Evolutionary conservation across 1,139 yeast species (phyloP).

Genomic region (Scheffersomyces illinoinensis): DNA sequence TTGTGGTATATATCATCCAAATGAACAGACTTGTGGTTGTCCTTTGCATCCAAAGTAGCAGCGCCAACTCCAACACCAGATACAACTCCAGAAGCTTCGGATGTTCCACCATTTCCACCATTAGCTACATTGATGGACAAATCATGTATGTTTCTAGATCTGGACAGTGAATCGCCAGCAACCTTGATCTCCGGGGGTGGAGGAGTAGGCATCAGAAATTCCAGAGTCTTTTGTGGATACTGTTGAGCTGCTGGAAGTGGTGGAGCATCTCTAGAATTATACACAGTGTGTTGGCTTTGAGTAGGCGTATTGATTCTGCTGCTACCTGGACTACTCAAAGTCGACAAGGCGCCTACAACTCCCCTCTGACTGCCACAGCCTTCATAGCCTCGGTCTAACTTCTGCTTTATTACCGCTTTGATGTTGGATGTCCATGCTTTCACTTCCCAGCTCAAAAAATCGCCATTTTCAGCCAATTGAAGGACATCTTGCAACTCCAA

Average conservation of each 20-base stretch:
- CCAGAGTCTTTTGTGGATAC: slow-evolving; percentile 5
- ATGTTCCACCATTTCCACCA: neutral
- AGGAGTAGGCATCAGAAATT: slow-evolving; percentile 1
- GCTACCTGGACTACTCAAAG: slow-evolving; percentile 28
- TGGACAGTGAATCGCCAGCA: neutral
- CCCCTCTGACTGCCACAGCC: slow-evolving; percentile 81
- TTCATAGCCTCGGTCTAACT: slow-evolving; percentile 70
- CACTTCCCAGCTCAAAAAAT: slow-evolving; percentile 55
- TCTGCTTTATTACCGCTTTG: slow-evolving; percentile 62
- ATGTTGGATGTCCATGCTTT: slow-evolving; percentile 69
- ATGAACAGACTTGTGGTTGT: slow-evolving; percentile 37
- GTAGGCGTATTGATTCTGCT: neutral
- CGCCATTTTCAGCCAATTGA: slow-evolving; percentile 11
- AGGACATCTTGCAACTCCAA: slow-evolving; percentile 42
- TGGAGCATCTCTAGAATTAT: neutral
- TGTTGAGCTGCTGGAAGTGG: neutral
- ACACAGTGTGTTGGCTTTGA: neutral
- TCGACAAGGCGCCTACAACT: slow-evolving; percentile 55
- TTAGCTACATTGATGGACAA: slow-evolving; percentile 8
- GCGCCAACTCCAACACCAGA: slow-evolving; percentile 3
- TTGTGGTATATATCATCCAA: slow-evolving; percentile 49
- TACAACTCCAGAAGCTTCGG: neutral
- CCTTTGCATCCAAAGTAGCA: slow-evolving; percentile 6
- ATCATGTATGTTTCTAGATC: slow-evolving; percentile 10
- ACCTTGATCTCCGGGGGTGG: neutral